Percentiles rank a stretch among this genome's conserved stretches.
Conservation (phyloP, 2,329 filamentous ascomycete genomes). For the Colletotrichum tofieldiae region DNA sequence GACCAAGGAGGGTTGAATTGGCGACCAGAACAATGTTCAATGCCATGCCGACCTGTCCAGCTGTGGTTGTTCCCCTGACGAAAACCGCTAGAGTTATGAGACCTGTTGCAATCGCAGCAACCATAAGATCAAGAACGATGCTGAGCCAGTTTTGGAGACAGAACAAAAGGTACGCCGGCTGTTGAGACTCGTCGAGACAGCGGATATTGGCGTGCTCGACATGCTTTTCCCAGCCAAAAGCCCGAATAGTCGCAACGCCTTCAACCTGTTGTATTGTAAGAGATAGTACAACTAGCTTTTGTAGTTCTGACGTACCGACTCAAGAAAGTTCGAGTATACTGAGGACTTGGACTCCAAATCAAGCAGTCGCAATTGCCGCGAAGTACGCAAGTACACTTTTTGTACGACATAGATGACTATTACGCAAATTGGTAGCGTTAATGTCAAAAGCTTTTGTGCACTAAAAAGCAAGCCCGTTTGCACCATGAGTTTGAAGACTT, state of each 20-base stretch:
- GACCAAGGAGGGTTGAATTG: slow-evolving; percentile 50
- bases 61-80: slow-evolving; percentile 30
- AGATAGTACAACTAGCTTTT: not conserved
- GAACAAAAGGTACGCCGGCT: slow-evolving; percentile 70
- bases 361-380: slow-evolving; percentile 58
- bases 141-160: slow-evolving; percentile 72
- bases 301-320: slow-evolving; percentile 51
- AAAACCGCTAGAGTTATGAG: slow-evolving; percentile 61
- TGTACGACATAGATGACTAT: slow-evolving; percentile 51
- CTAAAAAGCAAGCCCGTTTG: slow-evolving; percentile 5
- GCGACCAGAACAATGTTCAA: slow-evolving; percentile 47
- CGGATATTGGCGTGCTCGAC: slow-evolving; percentile 61
- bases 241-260: slow-evolving; percentile 66
- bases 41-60: slow-evolving; percentile 44
- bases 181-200: slow-evolving; percentile 68
- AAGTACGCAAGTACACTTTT: slow-evolving; percentile 59
- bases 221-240: slow-evolving; percentile 67
- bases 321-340: slow-evolving; percentile 59
- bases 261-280: slow-evolving; percentile 47
- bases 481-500: slow-evolving; percentile 31
- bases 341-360: slow-evolving; percentile 60
- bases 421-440: slow-evolving; percentile 47
- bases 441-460: slow-evolving; percentile 45
- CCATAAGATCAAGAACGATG: slow-evolving; percentile 65
- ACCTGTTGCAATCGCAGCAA: slow-evolving; percentile 62